Percentiles rank a stretch among this genome's conserved stretches.
These are phyloP conservation scores for Angomonas desouzai DNA, from an alignment of 208 protist species.

Conservation along the genomic window DNA sequence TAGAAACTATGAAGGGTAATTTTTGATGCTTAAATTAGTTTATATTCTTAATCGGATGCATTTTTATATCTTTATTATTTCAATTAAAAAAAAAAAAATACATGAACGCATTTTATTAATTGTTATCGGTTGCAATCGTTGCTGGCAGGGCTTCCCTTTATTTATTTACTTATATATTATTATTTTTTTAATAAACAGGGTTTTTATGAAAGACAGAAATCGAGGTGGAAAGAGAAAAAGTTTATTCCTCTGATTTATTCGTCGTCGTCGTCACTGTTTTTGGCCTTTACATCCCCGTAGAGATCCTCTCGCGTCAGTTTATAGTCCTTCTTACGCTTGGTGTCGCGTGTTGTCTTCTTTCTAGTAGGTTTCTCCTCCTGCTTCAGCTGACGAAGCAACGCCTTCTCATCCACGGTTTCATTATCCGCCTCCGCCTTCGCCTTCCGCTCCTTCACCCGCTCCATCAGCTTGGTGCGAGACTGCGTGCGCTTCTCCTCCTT, in stretches of 20 bases:
- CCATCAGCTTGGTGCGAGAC: neutral
- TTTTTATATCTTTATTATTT: neutral
- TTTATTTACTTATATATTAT: no score
- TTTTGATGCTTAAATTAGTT: no score
- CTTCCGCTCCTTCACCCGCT: conserved; percentile 23
- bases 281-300: conserved; percentile 29
- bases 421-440: conserved; percentile 25
- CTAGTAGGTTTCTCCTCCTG: conserved; percentile 22
- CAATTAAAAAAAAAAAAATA: conserved; percentile 2
- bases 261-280: conserved; percentile 3
- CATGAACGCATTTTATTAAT: neutral
- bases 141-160: no score
- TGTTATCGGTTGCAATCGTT: no score
- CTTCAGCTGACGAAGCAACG: conserved; percentile 19
- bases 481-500: conserved; percentile 14
- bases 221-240: neutral
- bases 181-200: no score
- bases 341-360: conserved; percentile 54
- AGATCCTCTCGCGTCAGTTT: conserved; percentile 75
- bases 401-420: conserved; percentile 17
- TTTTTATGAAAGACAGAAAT: no score
- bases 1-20: no score
- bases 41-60: neutral
- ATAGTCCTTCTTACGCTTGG: conserved; percentile 85
- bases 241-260: neutral